Percentiles rank a stretch among this genome's conserved stretches.
These are phyloP conservation scores for Auricularia cornea DNA, from an alignment of 768 basidiomycete species.

Conservation along the genomic window DNA sequence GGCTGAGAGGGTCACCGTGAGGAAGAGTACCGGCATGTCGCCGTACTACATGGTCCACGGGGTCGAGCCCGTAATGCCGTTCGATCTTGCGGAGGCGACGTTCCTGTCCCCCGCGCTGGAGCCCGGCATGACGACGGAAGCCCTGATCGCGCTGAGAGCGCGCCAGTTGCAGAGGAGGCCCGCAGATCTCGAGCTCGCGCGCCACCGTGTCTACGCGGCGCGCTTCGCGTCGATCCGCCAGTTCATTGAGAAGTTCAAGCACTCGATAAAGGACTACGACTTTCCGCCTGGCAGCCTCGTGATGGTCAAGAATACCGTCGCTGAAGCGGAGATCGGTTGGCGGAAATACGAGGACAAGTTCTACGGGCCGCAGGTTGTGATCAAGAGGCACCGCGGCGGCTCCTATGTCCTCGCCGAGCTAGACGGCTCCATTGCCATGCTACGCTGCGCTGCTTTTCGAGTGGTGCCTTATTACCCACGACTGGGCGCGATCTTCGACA, in stretches of 20 bases:
- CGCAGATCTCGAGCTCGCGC: conserved; percentile 15
- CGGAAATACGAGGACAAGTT: conserved; percentile 26
- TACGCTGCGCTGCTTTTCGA: conserved; percentile 7
- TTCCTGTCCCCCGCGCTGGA: conserved; percentile 20
- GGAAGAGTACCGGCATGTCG: conserved; percentile 10
- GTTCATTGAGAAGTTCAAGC: conserved; percentile 16
- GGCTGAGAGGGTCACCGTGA: conserved; percentile 2
- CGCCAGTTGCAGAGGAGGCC: conserved; percentile 18
- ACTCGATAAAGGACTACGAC: conserved; percentile 13
- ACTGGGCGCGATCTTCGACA: too few relatives aligned
- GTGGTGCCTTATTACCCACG: not conserved
- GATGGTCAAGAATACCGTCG: conserved; percentile 25
- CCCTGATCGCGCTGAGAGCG: conserved; percentile 16
- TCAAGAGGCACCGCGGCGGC: conserved; percentile 14
- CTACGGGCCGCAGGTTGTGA: conserved; percentile 29
- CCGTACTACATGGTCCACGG: conserved; percentile 25
- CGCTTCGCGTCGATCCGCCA: conserved; percentile 16
- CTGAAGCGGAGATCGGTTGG: conserved; percentile 20
- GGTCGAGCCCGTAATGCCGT: conserved; percentile 22
- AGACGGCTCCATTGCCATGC: conserved; percentile 8
- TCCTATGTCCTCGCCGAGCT: conserved; percentile 12
- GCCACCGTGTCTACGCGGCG: conserved; percentile 10
- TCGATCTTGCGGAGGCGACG: conserved; percentile 26
- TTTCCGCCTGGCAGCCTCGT: conserved; percentile 28
- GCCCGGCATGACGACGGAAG: conserved; percentile 8